A percentile compares a stretch with the other conserved stretches of the same genome.
phyloP scores from a whole-genome alignment of 1,139 yeast species.

The Lodderomyces beijingensis region DNA sequence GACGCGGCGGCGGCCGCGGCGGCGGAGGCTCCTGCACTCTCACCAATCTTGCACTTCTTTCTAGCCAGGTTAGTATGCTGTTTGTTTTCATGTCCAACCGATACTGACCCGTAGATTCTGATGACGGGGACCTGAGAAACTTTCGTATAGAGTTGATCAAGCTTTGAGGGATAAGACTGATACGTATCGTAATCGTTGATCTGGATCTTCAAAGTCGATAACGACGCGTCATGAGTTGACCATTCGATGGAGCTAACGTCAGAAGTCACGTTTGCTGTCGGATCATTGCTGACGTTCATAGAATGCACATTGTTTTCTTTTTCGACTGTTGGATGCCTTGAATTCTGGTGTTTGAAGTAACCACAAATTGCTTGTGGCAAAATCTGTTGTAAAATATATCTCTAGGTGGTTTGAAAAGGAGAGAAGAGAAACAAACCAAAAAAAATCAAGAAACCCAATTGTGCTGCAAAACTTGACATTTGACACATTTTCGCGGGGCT shows the following conservation, averaged over 20 bases:
- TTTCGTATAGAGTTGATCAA: conserved; percentile 28
- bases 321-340: background rate
- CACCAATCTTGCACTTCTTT: background rate
- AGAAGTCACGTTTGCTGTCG: background rate
- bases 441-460: background rate
- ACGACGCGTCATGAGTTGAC: conserved; percentile 7
- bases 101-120: conserved; percentile 67
- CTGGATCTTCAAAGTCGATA: conserved; percentile 29
- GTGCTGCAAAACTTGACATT: too few species aligned
- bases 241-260: conserved; percentile 9
- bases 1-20: background rate
- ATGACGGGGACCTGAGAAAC: conserved; percentile 65
- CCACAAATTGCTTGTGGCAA: background rate
- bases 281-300: background rate
- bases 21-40: background rate
- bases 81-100: conserved; percentile 18
- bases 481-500: background rate
- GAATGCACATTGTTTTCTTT: background rate
- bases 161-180: conserved; percentile 35
- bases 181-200: conserved; percentile 63
- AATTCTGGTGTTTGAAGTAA: background rate
- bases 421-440: too few species aligned
- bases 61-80: background rate
- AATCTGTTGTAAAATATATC: too few species aligned
- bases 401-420: too few species aligned